Conservation (phyloP, 1,139 yeast genomes). For the Meyerozyma smithsonii region DNA sequence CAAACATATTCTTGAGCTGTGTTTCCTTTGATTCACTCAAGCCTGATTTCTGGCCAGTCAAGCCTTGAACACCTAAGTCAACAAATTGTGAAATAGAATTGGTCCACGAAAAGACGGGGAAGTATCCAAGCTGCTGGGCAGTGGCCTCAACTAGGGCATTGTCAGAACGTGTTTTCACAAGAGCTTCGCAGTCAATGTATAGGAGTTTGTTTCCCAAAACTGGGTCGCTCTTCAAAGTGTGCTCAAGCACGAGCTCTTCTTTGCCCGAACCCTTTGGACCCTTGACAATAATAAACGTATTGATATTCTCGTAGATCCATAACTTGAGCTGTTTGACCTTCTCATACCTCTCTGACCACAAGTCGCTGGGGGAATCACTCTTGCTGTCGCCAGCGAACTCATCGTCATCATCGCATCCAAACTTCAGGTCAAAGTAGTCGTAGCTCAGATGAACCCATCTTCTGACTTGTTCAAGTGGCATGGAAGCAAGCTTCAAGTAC, state of each 20-base stretch:
- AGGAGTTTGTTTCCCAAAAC: conserved; percentile 51
- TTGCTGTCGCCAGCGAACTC: conserved; percentile 27
- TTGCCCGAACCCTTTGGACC: conserved; percentile 97
- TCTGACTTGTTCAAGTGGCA: conserved; percentile 22
- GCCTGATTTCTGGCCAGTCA: conserved; percentile 94
- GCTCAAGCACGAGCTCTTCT: conserved; percentile 68
- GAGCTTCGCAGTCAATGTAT: conserved; percentile 71
- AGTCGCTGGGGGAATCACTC: conserved; percentile 13
- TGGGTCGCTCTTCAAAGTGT: conserved; percentile 50
- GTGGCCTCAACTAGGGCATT: conserved; percentile 60
- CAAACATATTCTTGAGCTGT: conserved; percentile 77
- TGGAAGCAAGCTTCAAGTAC: conserved; percentile 21
- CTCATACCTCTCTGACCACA: conserved; percentile 72
- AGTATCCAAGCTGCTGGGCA: conserved; percentile 80
- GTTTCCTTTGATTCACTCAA: conserved; percentile 80
- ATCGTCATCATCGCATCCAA: conserved; percentile 4
- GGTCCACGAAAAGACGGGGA: conserved; percentile 92
- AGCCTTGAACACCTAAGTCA: conserved; percentile 82
- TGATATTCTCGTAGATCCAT: conserved; percentile 64
- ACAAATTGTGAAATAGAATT: conserved; percentile 73
- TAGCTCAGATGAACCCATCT: conserved; percentile 24
- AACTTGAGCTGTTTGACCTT: conserved; percentile 63
- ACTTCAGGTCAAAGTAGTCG: conserved; percentile 18
- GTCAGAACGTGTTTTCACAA: conserved; percentile 73
- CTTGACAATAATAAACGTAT: conserved; percentile 77